These are phyloP conservation scores for Pleurotus eryngii DNA, from an alignment of 768 basidiomycete genomes.

Conservation along the genomic window DNA sequence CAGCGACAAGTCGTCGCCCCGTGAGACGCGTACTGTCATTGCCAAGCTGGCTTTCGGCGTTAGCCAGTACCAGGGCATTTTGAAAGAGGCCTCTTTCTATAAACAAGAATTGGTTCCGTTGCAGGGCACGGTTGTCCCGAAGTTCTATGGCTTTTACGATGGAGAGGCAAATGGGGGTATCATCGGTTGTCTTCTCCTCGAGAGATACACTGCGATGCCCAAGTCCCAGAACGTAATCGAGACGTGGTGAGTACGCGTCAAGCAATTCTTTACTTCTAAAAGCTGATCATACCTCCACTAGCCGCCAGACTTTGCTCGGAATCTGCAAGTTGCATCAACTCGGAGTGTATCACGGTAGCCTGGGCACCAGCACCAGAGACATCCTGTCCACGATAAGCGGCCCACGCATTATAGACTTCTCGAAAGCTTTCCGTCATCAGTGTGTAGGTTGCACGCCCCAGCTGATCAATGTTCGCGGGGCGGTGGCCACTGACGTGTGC, in stretches of 20 bases:
- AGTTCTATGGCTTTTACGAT: not conserved
- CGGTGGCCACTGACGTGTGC: not conserved
- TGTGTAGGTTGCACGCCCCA: constrained; percentile 1
- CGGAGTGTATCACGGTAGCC: not conserved
- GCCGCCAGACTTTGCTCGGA: not conserved
- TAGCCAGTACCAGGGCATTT: not conserved
- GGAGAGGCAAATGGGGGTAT: not conserved
- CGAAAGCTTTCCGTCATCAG: constrained; percentile 3
- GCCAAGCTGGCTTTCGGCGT: not conserved
- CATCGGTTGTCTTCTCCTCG: not conserved
- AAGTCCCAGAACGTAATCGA: not conserved
- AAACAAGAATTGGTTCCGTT: not conserved
- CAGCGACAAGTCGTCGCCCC: not conserved
- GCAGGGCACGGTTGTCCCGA: not conserved
- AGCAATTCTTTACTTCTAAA: not conserved
- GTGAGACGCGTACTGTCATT: not conserved
- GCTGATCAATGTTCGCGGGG: not conserved
- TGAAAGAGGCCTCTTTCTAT: not conserved
- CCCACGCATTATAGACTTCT: constrained; percentile 4
- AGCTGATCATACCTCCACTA: not conserved
- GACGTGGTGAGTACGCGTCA: not conserved
- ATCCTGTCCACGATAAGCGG: not conserved
- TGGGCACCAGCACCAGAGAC: not conserved
- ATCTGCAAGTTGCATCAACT: constrained; percentile 3
- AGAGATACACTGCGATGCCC: not conserved